Conservation (phyloP, 2,329 filamentous ascomycete genomes). For the Ceratocystis albifundus region DNA sequence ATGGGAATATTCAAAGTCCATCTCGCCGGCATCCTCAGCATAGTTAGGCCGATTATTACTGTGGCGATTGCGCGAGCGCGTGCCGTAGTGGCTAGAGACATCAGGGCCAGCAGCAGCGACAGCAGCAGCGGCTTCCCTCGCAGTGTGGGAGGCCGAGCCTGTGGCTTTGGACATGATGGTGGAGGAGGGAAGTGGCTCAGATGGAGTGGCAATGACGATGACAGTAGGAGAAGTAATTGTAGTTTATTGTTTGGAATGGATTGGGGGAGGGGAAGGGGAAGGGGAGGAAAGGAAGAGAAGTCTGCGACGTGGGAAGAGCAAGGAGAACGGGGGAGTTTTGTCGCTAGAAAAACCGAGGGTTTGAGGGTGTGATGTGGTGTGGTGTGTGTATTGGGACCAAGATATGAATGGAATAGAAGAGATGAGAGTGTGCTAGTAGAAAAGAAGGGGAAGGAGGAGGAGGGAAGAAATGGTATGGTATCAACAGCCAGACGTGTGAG, state of each 20-base stretch:
- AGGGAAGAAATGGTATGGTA: constrained; percentile 6
- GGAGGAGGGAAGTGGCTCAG: constrained; percentile 13
- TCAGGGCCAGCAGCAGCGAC: constrained; percentile 36
- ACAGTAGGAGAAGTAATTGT: background rate
- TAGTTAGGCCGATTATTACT: constrained; percentile 80
- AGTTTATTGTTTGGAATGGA: no score
- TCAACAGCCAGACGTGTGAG: background rate
- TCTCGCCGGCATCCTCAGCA: constrained; percentile 78
- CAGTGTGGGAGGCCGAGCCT: constrained; percentile 33
- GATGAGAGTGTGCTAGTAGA: constrained; percentile 21
- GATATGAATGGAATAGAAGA: constrained; percentile 5
- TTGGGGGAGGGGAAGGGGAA: background rate
- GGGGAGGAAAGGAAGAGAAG: background rate
- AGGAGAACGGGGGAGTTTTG: constrained; percentile 6
- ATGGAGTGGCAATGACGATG: constrained; percentile 19
- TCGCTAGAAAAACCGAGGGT: background rate
- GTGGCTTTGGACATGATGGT: constrained; percentile 40
- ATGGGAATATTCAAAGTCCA: constrained; percentile 66
- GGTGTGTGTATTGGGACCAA: background rate
- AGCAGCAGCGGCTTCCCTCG: constrained; percentile 39
- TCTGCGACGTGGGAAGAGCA: background rate
- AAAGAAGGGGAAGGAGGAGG: constrained; percentile 13
- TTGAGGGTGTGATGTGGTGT: no score
- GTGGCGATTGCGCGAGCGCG: constrained; percentile 79
- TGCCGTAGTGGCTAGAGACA: constrained; percentile 66